These are phyloP conservation scores for Cystobasidium sp. DNA, from an alignment of 1,284 basidiomycete genomes.

Conservation along the genomic window DNA sequence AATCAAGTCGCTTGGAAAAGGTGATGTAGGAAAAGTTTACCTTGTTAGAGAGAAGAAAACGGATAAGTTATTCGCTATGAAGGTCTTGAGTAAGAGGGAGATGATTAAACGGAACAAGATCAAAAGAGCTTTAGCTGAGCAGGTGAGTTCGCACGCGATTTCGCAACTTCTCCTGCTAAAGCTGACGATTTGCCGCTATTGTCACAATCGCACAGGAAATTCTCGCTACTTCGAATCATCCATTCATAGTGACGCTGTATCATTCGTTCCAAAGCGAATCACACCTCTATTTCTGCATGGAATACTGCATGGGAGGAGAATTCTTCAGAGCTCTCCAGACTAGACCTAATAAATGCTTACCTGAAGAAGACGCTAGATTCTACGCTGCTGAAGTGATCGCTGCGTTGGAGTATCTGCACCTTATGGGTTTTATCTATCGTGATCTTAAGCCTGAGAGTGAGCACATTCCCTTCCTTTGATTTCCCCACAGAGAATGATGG, in stretches of 20 bases:
- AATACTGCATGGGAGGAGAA: slow-evolving; percentile 99
- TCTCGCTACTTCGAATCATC: slow-evolving; percentile 91
- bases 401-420: slow-evolving; percentile 95
- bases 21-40: slow-evolving; percentile 95
- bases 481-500: background rate
- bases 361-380: slow-evolving; percentile 93
- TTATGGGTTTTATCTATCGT: slow-evolving; percentile 99
- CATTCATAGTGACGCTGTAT: slow-evolving; percentile 95
- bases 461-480: slow-evolving; percentile 55
- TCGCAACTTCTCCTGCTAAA: background rate
- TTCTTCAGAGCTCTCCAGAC: slow-evolving; percentile 97
- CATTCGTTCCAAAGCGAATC: slow-evolving; percentile 98
- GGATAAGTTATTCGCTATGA: slow-evolving; percentile 92
- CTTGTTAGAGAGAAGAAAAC: slow-evolving; percentile 94
- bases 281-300: slow-evolving; percentile 97
- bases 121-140: slow-evolving; percentile 92
- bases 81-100: slow-evolving; percentile 95
- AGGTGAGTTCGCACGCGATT: slow-evolving; percentile 57
- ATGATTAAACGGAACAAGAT: slow-evolving; percentile 99
- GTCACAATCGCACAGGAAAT: slow-evolving; percentile 66
- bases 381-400: slow-evolving; percentile 99
- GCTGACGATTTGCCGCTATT: too few relatives aligned
- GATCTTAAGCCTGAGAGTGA: slow-evolving; percentile 99
- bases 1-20: slow-evolving; percentile 91
- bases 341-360: slow-evolving; percentile 90